Conservation (phyloP, 1,284 basidiomycete species). For the Ceratobasidium sp. region DNA sequence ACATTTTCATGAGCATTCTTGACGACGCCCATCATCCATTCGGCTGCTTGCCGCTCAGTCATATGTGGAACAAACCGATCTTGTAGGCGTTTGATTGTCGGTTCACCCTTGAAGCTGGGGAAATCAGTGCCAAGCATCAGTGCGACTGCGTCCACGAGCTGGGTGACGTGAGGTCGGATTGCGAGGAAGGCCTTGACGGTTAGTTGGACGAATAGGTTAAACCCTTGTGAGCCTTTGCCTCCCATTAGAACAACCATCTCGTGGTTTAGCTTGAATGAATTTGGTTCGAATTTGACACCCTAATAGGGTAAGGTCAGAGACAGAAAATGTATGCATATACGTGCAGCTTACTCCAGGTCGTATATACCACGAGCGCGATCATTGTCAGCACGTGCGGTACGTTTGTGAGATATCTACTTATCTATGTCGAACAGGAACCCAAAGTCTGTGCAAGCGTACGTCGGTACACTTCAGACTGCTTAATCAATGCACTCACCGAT, state of each 20-base stretch:
- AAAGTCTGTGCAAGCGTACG: constrained; percentile 70
- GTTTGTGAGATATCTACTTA: constrained; percentile 57
- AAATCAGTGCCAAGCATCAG: constrained; percentile 96
- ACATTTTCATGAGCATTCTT: constrained; percentile 95
- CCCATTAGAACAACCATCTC: constrained; percentile 99
- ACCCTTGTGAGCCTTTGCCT: constrained; percentile 90
- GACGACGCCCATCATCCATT: constrained; percentile 88
- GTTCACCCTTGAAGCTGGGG: constrained; percentile 96
- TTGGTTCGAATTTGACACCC: constrained; percentile 97
- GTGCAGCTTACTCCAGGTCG: constrained; percentile 73
- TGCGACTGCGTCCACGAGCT: constrained; percentile 85
- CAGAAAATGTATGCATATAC: constrained; percentile 10
- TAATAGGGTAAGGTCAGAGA: constrained; percentile 46
- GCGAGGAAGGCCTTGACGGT: constrained; percentile 97
- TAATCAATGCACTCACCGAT: constrained; percentile 34
- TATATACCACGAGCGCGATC: constrained; percentile 44
- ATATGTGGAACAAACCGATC: constrained; percentile 87
- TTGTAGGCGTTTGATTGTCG: constrained; percentile 83
- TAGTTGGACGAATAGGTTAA: constrained; percentile 90
- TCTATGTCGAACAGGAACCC: constrained; percentile 99
- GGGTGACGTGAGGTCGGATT: constrained; percentile 87
- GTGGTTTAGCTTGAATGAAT: constrained; percentile 96
- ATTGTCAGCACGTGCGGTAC: neutral
- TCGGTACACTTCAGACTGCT: constrained; percentile 68
- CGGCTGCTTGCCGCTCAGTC: constrained; percentile 89